Percentiles rank a stretch among this genome's conserved stretches.
These are phyloP conservation scores for Paecilomyces formosus DNA, from an alignment of 2,329 filamentous ascomycete species.

Conservation along the genomic window DNA sequence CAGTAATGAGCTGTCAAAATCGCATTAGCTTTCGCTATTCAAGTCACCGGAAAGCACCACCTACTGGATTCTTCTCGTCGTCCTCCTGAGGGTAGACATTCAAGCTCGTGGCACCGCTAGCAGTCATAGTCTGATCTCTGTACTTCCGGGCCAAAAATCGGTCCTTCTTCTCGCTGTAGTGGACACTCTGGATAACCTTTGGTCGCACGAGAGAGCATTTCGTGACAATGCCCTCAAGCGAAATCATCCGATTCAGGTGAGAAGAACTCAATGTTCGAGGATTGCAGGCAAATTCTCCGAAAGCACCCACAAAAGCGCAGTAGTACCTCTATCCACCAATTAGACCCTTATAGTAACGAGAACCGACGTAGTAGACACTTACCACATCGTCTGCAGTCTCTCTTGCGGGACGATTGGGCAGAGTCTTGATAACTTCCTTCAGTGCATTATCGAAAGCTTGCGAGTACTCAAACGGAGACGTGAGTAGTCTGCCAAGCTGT, in stretches of 20 bases:
- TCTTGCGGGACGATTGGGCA: constrained; percentile 66
- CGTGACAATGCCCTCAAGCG: constrained; percentile 93
- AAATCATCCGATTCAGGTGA: constrained; percentile 94
- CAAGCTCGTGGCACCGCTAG: constrained; percentile 74
- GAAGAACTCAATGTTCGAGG: constrained; percentile 83
- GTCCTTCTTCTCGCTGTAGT: constrained; percentile 82
- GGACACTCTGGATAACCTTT: constrained; percentile 96
- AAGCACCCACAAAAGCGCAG: constrained; percentile 93
- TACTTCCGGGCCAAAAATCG: constrained; percentile 88
- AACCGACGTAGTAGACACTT: constrained; percentile 9
- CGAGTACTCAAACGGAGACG: constrained; percentile 79
- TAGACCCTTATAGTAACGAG: neutral
- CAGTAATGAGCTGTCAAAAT: constrained; percentile 62
- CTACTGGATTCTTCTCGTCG: constrained; percentile 75
- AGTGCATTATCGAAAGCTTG: constrained; percentile 85
- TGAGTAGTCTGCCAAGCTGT: constrained; percentile 55
- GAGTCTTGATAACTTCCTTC: constrained; percentile 75
- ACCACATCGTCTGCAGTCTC: constrained; percentile 71
- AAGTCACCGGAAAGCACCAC: constrained; percentile 7
- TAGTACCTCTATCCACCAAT: constrained; percentile 56
- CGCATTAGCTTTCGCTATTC: constrained; percentile 5
- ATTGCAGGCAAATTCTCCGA: constrained; percentile 91
- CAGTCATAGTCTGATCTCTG: constrained; percentile 92
- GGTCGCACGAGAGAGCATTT: constrained; percentile 91
- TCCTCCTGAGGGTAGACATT: constrained; percentile 94